Conservation (phyloP, 352 stramenopile species). For the Phytophthora pseudosyringae region DNA sequence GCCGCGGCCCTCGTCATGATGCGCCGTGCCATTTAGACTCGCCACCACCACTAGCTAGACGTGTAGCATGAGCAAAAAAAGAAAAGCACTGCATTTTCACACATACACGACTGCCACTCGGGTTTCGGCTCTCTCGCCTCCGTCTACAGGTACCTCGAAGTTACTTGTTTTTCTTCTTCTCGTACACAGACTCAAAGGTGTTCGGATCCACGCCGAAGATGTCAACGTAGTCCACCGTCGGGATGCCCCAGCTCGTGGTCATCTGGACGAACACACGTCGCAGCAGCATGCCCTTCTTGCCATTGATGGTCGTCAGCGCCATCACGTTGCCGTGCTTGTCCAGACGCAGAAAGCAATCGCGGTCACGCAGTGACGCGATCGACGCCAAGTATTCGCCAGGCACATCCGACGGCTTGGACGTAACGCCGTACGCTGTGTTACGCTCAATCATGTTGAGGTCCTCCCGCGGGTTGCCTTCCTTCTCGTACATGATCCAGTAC, state of each 20-base stretch:
- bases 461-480: slow-evolving; percentile 66
- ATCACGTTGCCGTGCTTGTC: slow-evolving; percentile 65
- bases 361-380: slow-evolving; percentile 77
- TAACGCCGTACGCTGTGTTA: slow-evolving; percentile 81
- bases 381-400: slow-evolving; percentile 47
- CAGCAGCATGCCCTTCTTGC: slow-evolving; percentile 66
- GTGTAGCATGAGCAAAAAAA: slow-evolving; percentile 20
- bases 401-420: slow-evolving; percentile 46
- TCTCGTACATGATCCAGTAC: slow-evolving; percentile 91
- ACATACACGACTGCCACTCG: slow-evolving; percentile 17
- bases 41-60: slow-evolving; percentile 1
- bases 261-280: slow-evolving; percentile 86
- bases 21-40: slow-evolving; percentile 66
- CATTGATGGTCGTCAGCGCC: slow-evolving; percentile 74
- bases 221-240: slow-evolving; percentile 84
- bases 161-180: slow-evolving; percentile 88
- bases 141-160: slow-evolving; percentile 7
- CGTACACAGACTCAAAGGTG: slow-evolving; percentile 71
- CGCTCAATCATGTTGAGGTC: slow-evolving; percentile 89
- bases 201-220: slow-evolving; percentile 78
- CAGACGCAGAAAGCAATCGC: slow-evolving; percentile 62
- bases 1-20: slow-evolving; percentile 84
- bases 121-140: slow-evolving; percentile 26
- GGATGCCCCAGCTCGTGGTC: slow-evolving; percentile 83
- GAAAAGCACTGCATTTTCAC: slow-evolving; percentile 31